Evolutionary conservation across 805 yeast genomes (phyloP).

Genomic region (Grigorovia humatica): DNA sequence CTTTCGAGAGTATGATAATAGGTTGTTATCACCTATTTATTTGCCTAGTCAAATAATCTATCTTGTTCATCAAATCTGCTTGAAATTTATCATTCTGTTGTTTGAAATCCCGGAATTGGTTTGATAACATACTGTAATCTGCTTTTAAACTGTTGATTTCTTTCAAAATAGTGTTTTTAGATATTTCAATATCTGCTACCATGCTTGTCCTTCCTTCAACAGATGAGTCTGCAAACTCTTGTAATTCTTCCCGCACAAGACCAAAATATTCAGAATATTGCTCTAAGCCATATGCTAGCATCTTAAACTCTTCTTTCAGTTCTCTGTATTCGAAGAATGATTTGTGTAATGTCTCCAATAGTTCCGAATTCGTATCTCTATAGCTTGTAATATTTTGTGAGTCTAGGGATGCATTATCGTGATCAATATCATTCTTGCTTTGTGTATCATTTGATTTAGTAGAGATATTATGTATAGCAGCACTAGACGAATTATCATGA

Average conservation of each 20-base stretch:
- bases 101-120: background rate
- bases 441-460: background rate
- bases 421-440: background rate
- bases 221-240: background rate
- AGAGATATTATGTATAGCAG: background rate
- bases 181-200: background rate
- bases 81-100: background rate
- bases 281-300: background rate
- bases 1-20: too few relatives aligned
- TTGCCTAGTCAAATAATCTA: background rate
- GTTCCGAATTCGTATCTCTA: background rate
- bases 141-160: background rate
- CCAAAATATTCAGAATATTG: background rate
- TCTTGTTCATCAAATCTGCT: background rate
- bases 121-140: background rate
- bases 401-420: background rate
- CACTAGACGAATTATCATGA: background rate
- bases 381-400: background rate
- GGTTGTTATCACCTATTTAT: too few relatives aligned
- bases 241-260: background rate
- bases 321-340: background rate
- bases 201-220: background rate
- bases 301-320: background rate
- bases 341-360: background rate
- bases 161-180: background rate